These are phyloP conservation scores for Aspergillus bombycis DNA, from an alignment of 2,329 filamentous ascomycete genomes.

Conservation along the genomic window DNA sequence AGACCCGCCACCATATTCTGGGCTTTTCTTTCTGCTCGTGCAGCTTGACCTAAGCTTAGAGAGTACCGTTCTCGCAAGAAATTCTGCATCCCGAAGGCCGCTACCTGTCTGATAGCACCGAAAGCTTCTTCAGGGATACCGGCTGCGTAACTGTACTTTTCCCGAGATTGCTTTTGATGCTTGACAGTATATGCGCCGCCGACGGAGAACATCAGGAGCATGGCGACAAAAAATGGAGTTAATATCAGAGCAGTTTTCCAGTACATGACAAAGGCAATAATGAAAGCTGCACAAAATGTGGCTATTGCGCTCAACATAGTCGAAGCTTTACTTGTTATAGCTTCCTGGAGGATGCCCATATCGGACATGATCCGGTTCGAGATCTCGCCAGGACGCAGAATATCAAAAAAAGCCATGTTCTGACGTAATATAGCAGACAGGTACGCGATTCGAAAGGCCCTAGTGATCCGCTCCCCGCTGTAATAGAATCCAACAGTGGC, in stretches of 20 bases:
- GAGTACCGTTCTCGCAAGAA: neutral
- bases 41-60: neutral
- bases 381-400: constrained; percentile 84
- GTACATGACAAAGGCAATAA: constrained; percentile 84
- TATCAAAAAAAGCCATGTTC: constrained; percentile 90
- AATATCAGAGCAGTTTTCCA: constrained; percentile 93
- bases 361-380: constrained; percentile 90
- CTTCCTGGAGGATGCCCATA: constrained; percentile 87
- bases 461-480: constrained; percentile 73
- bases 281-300: constrained; percentile 81
- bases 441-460: constrained; percentile 78
- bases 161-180: constrained; percentile 33
- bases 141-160: constrained; percentile 74
- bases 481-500: constrained; percentile 89
- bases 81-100: constrained; percentile 48
- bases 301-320: constrained; percentile 73
- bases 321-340: constrained; percentile 86
- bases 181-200: constrained; percentile 54
- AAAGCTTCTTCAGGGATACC: constrained; percentile 59
- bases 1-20: constrained; percentile 12
- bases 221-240: constrained; percentile 73
- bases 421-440: constrained; percentile 79
- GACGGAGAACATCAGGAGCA: constrained; percentile 63
- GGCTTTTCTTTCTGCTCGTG: constrained; percentile 10
- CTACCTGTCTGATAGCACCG: constrained; percentile 53